Conservation (phyloP, 805 yeast genomes). For the Kuraishia piskuri region DNA sequence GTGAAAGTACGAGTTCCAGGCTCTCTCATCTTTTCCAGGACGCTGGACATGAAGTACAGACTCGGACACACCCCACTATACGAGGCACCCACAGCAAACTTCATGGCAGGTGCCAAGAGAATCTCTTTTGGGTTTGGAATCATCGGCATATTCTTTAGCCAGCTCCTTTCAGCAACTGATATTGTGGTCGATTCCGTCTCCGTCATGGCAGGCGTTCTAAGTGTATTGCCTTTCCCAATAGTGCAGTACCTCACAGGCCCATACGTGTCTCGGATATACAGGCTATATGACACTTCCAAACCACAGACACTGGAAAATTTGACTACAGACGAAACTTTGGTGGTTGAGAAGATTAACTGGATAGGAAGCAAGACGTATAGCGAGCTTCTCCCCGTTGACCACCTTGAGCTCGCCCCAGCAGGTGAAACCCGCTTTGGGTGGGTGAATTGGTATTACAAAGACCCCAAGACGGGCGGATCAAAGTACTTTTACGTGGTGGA, state of each 20-base stretch:
- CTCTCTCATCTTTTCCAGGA: constrained; percentile 15
- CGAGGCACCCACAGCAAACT: constrained; percentile 51
- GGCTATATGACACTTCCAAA: constrained; percentile 55
- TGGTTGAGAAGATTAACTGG: constrained; percentile 58
- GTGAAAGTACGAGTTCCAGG: constrained; percentile 21
- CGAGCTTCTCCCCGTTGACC: constrained; percentile 44
- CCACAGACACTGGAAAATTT: constrained; percentile 61
- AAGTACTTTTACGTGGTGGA: constrained; percentile 53
- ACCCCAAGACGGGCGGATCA: constrained; percentile 23
- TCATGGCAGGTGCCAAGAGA: constrained; percentile 55
- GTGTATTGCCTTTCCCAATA: constrained; percentile 50
- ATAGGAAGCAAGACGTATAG: constrained; percentile 63
- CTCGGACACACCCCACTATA: constrained; percentile 57
- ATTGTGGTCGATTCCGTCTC: constrained; percentile 44
- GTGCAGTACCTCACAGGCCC: constrained; percentile 47
- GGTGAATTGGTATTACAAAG: constrained; percentile 37
- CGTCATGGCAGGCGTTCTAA: constrained; percentile 27
- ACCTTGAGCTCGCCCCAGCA: constrained; percentile 28
- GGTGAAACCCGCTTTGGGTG: constrained; percentile 34
- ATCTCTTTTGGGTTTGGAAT: constrained; percentile 53
- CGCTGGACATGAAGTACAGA: constrained; percentile 43
- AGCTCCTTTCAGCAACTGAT: constrained; percentile 44
- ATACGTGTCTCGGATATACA: constrained; percentile 62
- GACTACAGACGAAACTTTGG: constrained; percentile 50
- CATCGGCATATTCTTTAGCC: constrained; percentile 55